These are phyloP conservation scores for Bipolaris cookei DNA, from an alignment of 2,329 filamentous ascomycete species.

Conservation along the genomic window DNA sequence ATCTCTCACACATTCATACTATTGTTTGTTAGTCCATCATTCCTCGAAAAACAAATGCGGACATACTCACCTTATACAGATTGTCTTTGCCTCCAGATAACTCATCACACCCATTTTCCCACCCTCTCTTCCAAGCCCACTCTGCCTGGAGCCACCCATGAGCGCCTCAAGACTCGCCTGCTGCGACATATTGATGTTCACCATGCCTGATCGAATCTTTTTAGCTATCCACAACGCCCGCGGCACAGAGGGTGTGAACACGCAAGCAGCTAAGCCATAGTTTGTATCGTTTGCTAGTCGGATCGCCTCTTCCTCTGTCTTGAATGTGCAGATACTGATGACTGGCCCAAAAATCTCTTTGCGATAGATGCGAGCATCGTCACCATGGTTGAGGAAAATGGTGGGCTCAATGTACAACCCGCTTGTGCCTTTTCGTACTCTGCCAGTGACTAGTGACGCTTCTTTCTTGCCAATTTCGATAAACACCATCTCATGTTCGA, in stretches of 20 bases:
- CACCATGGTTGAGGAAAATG: conserved; percentile 40
- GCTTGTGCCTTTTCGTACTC: conserved; percentile 30
- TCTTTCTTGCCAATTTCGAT: conserved; percentile 36
- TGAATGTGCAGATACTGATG: conserved; percentile 39
- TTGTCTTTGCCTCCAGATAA: no score
- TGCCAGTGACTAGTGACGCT: conserved; percentile 37
- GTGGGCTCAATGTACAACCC: conserved; percentile 41
- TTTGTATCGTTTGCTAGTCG: conserved; percentile 41
- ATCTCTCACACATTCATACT: neutral
- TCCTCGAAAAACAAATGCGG: neutral
- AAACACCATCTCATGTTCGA: conserved; percentile 33
- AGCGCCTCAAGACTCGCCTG: conserved; percentile 35
- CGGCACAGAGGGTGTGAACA: neutral
- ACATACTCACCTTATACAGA: neutral
- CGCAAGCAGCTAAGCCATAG: conserved; percentile 23
- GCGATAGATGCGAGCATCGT: conserved; percentile 35
- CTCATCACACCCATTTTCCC: no score
- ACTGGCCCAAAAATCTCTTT: conserved; percentile 47
- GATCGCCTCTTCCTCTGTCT: conserved; percentile 44
- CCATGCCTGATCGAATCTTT: neutral
- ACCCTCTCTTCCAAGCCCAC: no score
- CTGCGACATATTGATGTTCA: neutral
- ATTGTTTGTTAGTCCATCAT: neutral
- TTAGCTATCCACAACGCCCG: neutral
- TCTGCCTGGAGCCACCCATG: neutral